Evolutionary conservation across 345 rosid genomes (phyloP), one percentile per base, ranked within the genome.

Genomic region (Murraya paniculata): DNA sequence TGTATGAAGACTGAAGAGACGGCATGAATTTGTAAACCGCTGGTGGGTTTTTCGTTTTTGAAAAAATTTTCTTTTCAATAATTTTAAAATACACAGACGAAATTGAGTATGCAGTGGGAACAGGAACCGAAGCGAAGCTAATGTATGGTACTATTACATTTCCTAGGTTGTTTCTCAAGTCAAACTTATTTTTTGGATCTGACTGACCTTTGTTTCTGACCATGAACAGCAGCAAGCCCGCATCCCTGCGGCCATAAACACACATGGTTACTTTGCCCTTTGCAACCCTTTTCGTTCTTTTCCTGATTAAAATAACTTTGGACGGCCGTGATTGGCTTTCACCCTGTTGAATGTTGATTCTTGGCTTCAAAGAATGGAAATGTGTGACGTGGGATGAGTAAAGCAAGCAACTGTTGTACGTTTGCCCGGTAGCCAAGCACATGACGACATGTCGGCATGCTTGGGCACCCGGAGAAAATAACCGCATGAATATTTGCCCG

Each of bases 161-260:
- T 78, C 84, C 76, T 56, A 71, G 73, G 81, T 68, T 64, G 9
- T 24, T 48, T 35, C 48, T 14, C 1, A 73, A 73, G 78, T 77
- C 81, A 79, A 84, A 73, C 73, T 24, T 65, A 62, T 66, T 68
- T 9, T 57, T 70, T n/a, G 69, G 33, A 80, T 71, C 79, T 68
- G 82, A 76, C 81, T 58, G 48, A 35, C 8, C 30, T 61, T 60
- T 50, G 64, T 71, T 75, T 66, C 80, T 41, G 76, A 60, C 72
- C 27, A 66, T 31, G 9, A 75, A 19, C 58, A 14, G 61, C 74
- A 7, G 16, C 50, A 2, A 41, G 50, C 3, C 41, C 5, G 41
- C 45, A 39, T 2, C 9, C 50, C 50, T 45, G 50, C 50, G 3
- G 50, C 50, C 50, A 9, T 19, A 28, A 4, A 10, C 28, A 38